These are phyloP conservation scores for Podaxis sp. DNA, from an alignment of 768 basidiomycete genomes.

Conservation along the genomic window DNA sequence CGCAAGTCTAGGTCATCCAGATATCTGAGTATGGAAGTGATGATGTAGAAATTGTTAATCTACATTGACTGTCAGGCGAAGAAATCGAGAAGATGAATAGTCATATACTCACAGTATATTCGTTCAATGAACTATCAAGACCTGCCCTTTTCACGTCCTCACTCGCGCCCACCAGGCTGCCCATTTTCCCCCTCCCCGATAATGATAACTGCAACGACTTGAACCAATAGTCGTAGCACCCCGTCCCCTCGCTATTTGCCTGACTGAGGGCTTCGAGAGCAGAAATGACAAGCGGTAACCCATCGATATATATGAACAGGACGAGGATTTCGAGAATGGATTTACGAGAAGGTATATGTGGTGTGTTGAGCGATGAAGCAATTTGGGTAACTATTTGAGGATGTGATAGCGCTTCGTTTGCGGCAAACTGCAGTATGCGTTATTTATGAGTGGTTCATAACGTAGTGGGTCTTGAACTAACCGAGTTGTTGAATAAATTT, in stretches of 20 bases:
- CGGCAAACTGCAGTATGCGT: constrained; percentile 49
- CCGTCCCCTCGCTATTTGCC: constrained; percentile 58
- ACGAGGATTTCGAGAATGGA: constrained; percentile 76
- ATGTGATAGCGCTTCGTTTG: constrained; percentile 73
- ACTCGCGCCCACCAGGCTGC: constrained; percentile 92
- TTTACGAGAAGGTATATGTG: constrained; percentile 77
- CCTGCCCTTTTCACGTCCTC: constrained; percentile 79
- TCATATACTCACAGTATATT: constrained; percentile 72
- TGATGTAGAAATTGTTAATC: constrained; percentile 71
- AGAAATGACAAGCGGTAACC: constrained; percentile 64
- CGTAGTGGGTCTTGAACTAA: constrained; percentile 8
- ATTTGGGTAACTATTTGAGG: constrained; percentile 76
- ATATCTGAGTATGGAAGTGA: constrained; percentile 63
- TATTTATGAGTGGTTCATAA: constrained; percentile 7
- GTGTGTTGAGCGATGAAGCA: constrained; percentile 78
- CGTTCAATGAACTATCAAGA: constrained; percentile 68
- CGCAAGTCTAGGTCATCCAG: constrained; percentile 82
- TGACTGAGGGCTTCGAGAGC: constrained; percentile 75
- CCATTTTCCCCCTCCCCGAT: constrained; percentile 89
- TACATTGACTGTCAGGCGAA: constrained; percentile 27
- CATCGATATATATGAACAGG: constrained; percentile 66
- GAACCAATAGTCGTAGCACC: constrained; percentile 88
- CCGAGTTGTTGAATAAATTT: constrained; percentile 65
- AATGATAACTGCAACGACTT: constrained; percentile 74
- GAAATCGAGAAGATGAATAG: background rate